Percentiles rank a stretch among this genome's conserved stretches.
Conservation (phyloP, 352 stramenopile genomes). For the Globisporangium cystogenes region DNA sequence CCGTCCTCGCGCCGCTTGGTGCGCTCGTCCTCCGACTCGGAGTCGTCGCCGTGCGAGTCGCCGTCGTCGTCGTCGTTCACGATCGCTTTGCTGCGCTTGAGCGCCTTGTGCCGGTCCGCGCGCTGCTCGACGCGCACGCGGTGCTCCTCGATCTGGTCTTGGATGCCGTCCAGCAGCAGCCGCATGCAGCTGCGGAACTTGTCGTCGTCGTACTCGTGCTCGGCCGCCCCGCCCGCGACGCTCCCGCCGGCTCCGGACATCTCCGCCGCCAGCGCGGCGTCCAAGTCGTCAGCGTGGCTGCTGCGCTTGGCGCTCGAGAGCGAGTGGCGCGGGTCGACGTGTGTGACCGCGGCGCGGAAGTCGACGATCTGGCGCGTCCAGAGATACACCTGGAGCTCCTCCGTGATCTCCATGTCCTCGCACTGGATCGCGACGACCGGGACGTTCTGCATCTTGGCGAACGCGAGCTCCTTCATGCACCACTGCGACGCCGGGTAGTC, state of each 20-base stretch:
- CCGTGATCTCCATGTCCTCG: slow-evolving; percentile 74
- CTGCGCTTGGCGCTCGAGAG: slow-evolving; percentile 1
- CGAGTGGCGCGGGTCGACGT: not conserved
- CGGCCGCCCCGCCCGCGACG: slow-evolving; percentile 7
- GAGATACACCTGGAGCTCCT: slow-evolving; percentile 83
- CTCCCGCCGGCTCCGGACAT: slow-evolving; percentile 7
- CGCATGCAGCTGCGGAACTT: slow-evolving; percentile 58
- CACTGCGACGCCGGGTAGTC: slow-evolving; percentile 76
- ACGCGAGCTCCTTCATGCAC: slow-evolving; percentile 86
- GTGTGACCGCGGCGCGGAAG: slow-evolving; percentile 47
- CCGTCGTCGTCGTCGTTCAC: slow-evolving; percentile 8
- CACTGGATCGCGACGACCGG: slow-evolving; percentile 82
- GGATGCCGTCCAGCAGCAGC: slow-evolving; percentile 72
- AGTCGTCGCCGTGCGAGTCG: slow-evolving; percentile 7
- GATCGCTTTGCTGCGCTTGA: slow-evolving; percentile 17
- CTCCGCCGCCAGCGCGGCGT: not conserved
- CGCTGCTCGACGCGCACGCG: slow-evolving; percentile 40
- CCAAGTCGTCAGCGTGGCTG: slow-evolving; percentile 18
- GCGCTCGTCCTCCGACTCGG: slow-evolving; percentile 18
- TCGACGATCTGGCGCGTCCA: slow-evolving; percentile 84
- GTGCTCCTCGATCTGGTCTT: slow-evolving; percentile 81
- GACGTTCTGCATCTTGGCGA: slow-evolving; percentile 82
- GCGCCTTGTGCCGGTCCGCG: slow-evolving; percentile 24
- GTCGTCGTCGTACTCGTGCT: slow-evolving; percentile 51
- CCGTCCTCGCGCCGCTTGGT: slow-evolving; percentile 6